Evolutionary conservation across 768 basidiomycete genomes (phyloP).

Genomic region (Pholiota microspora): DNA sequence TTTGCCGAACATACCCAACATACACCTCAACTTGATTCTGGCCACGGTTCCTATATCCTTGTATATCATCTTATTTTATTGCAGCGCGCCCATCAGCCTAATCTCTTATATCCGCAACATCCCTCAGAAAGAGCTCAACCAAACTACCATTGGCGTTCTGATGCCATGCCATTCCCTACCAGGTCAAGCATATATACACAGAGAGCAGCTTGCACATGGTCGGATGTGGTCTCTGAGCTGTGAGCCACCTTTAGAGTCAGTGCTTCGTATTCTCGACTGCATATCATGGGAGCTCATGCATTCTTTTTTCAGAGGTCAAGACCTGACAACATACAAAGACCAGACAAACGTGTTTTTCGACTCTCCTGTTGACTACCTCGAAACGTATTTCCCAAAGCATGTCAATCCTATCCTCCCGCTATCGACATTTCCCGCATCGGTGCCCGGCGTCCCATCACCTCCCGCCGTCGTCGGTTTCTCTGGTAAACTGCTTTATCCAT

Average conservation of each 20-base stretch:
- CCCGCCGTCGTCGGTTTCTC: conserved; percentile 30
- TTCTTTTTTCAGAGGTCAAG: conserved; percentile 39
- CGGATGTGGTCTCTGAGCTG: conserved; percentile 86
- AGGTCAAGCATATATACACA: conserved; percentile 85
- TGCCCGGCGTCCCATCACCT: conserved; percentile 29
- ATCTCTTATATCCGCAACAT: conserved; percentile 64
- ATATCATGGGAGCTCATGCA: conserved; percentile 8
- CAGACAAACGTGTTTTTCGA: conserved; percentile 83
- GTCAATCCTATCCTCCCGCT: conserved; percentile 67
- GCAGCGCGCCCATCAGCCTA: conserved; percentile 74
- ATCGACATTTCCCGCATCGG: conserved; percentile 47
- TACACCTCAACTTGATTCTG: conserved; percentile 42
- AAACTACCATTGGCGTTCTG: conserved; percentile 65
- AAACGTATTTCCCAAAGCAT: conserved; percentile 57
- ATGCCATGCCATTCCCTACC: conserved; percentile 99
- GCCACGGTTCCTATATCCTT: conserved; percentile 59
- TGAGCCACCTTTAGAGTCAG: conserved; percentile 87
- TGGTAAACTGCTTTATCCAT: conserved; percentile 34
- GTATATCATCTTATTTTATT: conserved; percentile 76
- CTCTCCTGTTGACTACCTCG: conserved; percentile 66
- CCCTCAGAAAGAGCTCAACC: conserved; percentile 41
- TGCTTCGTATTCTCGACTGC: conserved; percentile 10
- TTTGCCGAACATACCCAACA: conserved; percentile 31
- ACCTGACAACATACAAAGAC: conserved; percentile 61
- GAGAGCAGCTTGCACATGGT: conserved; percentile 55